Percentiles rank a stretch among this genome's conserved stretches.
Evolutionary conservation across 495 filamentous ascomycete species (phyloP).

Genomic region (Penicillium verhagenii): DNA sequence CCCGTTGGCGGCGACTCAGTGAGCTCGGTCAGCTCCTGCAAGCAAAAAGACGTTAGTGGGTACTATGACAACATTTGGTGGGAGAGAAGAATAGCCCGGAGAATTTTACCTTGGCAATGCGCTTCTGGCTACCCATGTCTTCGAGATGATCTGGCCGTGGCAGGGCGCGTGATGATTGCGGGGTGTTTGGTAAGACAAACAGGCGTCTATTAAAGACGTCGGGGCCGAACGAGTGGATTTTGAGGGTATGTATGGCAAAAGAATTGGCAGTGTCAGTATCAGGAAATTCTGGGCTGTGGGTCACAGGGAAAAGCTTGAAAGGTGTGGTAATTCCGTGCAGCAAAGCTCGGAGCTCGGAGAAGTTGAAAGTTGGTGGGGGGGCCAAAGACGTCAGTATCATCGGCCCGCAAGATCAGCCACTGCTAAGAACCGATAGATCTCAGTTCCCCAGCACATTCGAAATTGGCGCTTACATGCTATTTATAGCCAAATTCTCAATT

Average conservation of each 20-base stretch:
- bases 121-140: slow-evolving; percentile 55
- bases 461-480: not conserved
- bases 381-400: slow-evolving; percentile 32
- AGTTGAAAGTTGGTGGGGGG: slow-evolving; percentile 13
- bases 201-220: not conserved
- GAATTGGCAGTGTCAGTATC: slow-evolving; percentile 17
- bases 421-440: not conserved
- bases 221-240: slow-evolving; percentile 37
- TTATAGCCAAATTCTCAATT: not conserved
- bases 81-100: not conserved
- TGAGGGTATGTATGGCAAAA: slow-evolving; percentile 12
- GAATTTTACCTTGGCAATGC: slow-evolving; percentile 56
- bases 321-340: slow-evolving; percentile 1
- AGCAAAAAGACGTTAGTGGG: slow-evolving; percentile 3
- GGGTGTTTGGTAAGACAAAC: slow-evolving; percentile 12
- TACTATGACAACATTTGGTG: not conserved
- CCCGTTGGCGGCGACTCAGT: slow-evolving; percentile 60
- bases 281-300: not conserved
- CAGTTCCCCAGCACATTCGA: not conserved
- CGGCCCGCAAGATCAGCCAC: slow-evolving; percentile 1
- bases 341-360: slow-evolving; percentile 18
- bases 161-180: slow-evolving; percentile 16
- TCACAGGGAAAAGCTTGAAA: not conserved
- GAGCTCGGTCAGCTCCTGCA: slow-evolving; percentile 74
- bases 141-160: slow-evolving; percentile 10